Base-by-base conservation (phyloP, 1,139 yeast genomes). In the Blastobotrys serpentis region DNA sequence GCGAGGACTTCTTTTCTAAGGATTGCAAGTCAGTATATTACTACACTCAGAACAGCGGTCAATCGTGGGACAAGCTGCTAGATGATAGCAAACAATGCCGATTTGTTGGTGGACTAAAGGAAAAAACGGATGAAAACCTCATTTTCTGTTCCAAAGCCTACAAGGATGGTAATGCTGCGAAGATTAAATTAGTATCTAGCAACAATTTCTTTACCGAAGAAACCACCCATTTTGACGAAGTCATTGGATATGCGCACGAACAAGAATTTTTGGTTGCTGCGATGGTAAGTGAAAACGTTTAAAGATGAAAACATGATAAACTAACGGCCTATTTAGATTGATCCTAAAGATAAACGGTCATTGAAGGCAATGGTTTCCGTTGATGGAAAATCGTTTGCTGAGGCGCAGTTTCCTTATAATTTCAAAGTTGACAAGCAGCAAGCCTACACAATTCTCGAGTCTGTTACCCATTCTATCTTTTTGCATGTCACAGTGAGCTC, bases 391-490 rank as follows among this genome's bases (percentile, higher is more conserved):
- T 75, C 71, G 1, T 92, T 83, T 72, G 95, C 96, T 0, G 82
- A 78, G 50, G 95, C 95, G 0, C 74, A 77, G 48, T 84, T 89
- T 67, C 98, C 98, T 1, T 72, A 75, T 30, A 81, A 85, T 61
- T 73, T 85, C 57, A 68, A 74, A 25, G 80, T 83, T 17, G 78
- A 77, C 43, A 73, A 75, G 33, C 85, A 84, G 57, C 86, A 84
- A 56, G 95, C 96, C 0, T 90, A 87, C 65, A 89, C 98, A 0
- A 77, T 92, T 19, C 72, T 92, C 47, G 94, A 88, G 40, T 81
- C 95, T 0, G 77, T 77, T 33, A 77, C 90, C 0, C 81, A 85
- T 32, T 79, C 96, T 0, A 73, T 92, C 4, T 85, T 90, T 66
- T 66, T 92, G 70, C 97, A 89, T 64, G 86, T 89, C 5, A 86